Conservation (phyloP, 345 rosid species). For the Schrenkiella parvula region DNA sequence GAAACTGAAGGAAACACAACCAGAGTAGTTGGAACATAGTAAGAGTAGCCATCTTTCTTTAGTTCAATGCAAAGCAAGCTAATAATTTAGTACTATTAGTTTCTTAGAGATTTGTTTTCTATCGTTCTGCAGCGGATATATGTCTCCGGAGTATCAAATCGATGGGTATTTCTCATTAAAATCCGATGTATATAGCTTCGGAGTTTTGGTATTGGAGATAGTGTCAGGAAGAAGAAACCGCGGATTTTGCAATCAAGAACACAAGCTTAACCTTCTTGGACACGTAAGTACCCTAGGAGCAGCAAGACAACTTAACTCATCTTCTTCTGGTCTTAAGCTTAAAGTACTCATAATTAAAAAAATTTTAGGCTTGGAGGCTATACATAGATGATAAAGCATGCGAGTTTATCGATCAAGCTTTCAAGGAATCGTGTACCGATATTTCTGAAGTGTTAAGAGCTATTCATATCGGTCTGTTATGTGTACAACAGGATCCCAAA, state of each 20-base stretch:
- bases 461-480: constrained; percentile 32
- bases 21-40: constrained; percentile 38
- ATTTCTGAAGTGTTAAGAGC: constrained; percentile 33
- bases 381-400: constrained; percentile 32
- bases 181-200: constrained; percentile 37
- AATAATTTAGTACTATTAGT: not conserved
- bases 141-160: constrained; percentile 36
- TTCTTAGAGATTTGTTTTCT: not conserved
- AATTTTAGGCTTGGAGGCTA: constrained; percentile 33
- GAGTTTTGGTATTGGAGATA: constrained; percentile 32
- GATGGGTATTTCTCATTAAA: constrained; percentile 33
- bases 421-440: constrained; percentile 9
- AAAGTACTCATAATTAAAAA: not conserved
- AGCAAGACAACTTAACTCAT: not conserved
- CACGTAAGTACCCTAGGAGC: constrained; percentile 46
- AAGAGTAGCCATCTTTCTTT: constrained; percentile 11
- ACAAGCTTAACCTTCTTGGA: constrained; percentile 67
- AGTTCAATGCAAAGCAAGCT: not conserved
- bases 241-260: constrained; percentile 24
- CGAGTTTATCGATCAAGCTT: constrained; percentile 25
- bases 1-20: constrained; percentile 33
- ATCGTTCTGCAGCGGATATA: constrained; percentile 29
- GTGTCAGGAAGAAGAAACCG: constrained; percentile 35
- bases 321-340: not conserved
- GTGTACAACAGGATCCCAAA: constrained; percentile 35